Base-by-base conservation (phyloP, 352 stramenopile genomes). In the Phytophthora idaei region DNA sequence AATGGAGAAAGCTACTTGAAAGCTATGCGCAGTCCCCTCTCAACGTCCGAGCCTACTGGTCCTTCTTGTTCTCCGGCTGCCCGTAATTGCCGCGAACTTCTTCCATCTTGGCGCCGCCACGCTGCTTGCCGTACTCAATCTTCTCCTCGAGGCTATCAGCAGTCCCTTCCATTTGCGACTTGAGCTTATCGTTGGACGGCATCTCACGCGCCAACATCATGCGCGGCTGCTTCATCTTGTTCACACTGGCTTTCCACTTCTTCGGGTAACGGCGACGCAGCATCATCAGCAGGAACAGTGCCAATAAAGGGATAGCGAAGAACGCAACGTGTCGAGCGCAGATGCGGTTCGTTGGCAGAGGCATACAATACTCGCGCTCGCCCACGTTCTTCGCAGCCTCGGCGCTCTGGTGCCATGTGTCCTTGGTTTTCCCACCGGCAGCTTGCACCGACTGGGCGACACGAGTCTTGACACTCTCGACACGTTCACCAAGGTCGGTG, bases 221-320 rank as follows among this genome's bases (percentile, higher is more conserved):
- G 29, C 79, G 73, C 50, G 87, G 79, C 34, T 62, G 59, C 41
- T 76, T 68, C 17, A 92, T 69, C 55, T 75, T 83, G 53, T 85
- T 73, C 67, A 90, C 76, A 39, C 74, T 64, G 0, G 77, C 77
- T 2, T 81, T 79, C 82, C 82, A 93, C 51, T 83, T 80, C 51
- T 91, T 85, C 31, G 85, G 82, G 65, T 91, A 88, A 27, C 76
- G 82, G 27, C 82, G 82, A 46, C 82, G 85, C 27, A 87, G 45
- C 53, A 87, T 57, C 32, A 74, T 64, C 27, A 80, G 25, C 25
- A 81, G 25, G 1, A 89, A 27, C 9, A 81, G 5, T 0, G 74
- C 17, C 15, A 90, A 36, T 15, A 90, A 49, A 3, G 81, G 82
- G 48, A 90, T 34, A 21, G 41, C 51, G 2, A 82, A n/a, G 50